Evolutionary conservation across 208 protist genomes (phyloP).

Genomic region (Trypanosoma vivax): DNA sequence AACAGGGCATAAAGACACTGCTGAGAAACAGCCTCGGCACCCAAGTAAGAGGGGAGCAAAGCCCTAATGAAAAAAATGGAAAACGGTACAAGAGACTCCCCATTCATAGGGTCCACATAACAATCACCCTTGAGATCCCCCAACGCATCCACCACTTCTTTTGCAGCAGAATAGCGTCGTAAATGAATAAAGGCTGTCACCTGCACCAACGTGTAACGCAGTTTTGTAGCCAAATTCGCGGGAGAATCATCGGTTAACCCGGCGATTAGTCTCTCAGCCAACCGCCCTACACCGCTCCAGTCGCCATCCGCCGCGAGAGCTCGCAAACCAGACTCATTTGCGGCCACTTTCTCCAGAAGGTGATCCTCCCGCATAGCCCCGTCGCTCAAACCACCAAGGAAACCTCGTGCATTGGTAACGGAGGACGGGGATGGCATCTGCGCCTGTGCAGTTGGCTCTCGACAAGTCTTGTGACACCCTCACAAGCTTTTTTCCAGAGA

Average conservation of each 20-base stretch:
- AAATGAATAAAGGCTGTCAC: conserved; percentile 68
- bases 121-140: conserved; percentile 61
- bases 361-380: conserved; percentile 5
- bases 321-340: conserved; percentile 49
- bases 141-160: conserved; percentile 49
- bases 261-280: conserved; percentile 55
- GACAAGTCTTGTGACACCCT: too few relatives aligned
- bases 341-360: conserved; percentile 27
- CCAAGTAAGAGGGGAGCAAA: conserved; percentile 56
- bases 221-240: conserved; percentile 6
- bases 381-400: conserved; percentile 8
- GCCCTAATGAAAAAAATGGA: conserved; percentile 67
- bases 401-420: conserved; percentile 1
- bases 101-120: conserved; percentile 40
- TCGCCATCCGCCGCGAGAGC: conserved; percentile 52
- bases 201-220: conserved; percentile 72
- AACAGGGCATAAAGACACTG: conserved; percentile 48
- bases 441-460: too few relatives aligned
- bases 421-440: conserved; percentile 13
- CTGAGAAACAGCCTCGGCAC: conserved; percentile 47
- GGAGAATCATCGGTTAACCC: conserved; percentile 14
- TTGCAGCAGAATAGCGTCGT: conserved; percentile 40
- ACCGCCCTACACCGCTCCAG: conserved; percentile 52
- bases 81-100: conserved; percentile 69
- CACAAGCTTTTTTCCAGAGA: too few relatives aligned